Conservation (phyloP, 2,329 filamentous ascomycete genomes). For the Colletotrichum cereale region DNA sequence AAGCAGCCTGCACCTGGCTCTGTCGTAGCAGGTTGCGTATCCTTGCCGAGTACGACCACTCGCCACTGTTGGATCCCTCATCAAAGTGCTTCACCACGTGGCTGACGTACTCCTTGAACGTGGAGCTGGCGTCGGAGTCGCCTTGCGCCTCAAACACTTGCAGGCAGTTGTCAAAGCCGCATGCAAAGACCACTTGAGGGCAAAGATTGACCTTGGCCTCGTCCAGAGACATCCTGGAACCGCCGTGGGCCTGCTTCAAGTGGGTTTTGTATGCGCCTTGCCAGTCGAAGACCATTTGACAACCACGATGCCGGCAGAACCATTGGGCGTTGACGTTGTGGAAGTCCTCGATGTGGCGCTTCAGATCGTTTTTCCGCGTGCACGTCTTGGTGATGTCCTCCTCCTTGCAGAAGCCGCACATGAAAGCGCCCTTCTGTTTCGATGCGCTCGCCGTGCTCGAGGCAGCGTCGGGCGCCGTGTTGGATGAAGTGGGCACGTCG, state of each 20-base stretch:
- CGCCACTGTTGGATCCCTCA: slow-evolving; percentile 53
- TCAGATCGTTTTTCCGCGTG: slow-evolving; percentile 62
- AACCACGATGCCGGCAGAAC: slow-evolving; percentile 59
- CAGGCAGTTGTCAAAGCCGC: slow-evolving; percentile 59
- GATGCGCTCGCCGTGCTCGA: slow-evolving; percentile 44
- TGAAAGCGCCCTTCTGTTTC: slow-evolving; percentile 55
- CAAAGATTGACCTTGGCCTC: slow-evolving; percentile 59
- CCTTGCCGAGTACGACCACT: slow-evolving; percentile 59
- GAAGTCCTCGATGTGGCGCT: slow-evolving; percentile 62
- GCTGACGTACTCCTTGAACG: slow-evolving; percentile 59
- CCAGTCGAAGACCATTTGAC: slow-evolving; percentile 61
- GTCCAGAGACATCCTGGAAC: slow-evolving; percentile 56
- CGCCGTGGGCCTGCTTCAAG: slow-evolving; percentile 58
- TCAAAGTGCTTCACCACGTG: slow-evolving; percentile 63
- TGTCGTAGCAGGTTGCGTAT: slow-evolving; percentile 61
- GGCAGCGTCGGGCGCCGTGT: slow-evolving; percentile 43
- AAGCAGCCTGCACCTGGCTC: slow-evolving; percentile 51
- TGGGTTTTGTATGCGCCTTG: slow-evolving; percentile 62
- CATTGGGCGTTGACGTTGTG: slow-evolving; percentile 62
- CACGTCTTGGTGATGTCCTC: slow-evolving; percentile 57
- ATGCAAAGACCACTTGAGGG: slow-evolving; percentile 62
- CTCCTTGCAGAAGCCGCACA: slow-evolving; percentile 58
- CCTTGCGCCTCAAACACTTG: slow-evolving; percentile 58
- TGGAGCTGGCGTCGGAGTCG: slow-evolving; percentile 54
- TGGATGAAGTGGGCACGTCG: slow-evolving; percentile 15